Base-by-base conservation (phyloP, 1,139 yeast genomes). In the Tardiomyces blankii region DNA sequence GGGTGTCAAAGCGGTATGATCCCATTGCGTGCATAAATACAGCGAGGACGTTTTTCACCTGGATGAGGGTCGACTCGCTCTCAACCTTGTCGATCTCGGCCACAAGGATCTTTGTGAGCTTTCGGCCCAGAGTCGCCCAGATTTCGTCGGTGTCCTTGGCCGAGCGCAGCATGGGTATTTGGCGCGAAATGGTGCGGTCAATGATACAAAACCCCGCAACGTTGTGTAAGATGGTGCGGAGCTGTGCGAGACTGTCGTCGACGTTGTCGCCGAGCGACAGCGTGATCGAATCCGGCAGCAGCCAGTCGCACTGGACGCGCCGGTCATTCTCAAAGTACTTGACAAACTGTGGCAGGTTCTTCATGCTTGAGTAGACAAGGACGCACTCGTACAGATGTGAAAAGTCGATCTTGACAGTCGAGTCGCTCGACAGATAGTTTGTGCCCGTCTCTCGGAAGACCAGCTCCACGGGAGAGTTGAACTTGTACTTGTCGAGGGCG, bases 381-480 rank as follows among this genome's bases (percentile, higher is more conserved):
- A 86, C 77, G 5, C 94, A 82, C 63, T 91, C 96, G 61, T 78
- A 85, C 21, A 91, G 69, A 12, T 88, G 82, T 14, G 80, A 74
- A 45, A 88, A 64, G 48, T 81, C 80, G 30, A 83, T 70, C 18
- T 69, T 68, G 23, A 78, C 61, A 12, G 64, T 61, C 9, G 66
- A 63, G 48, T 75, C 77, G 5, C 69, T 52, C n/a, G 35, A 30
- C 39, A 62, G 48, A 41, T 54, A 63, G 40, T 66, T 60, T n/a
- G 57, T 61, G 19, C 68, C 64, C 0, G 82, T 73, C 48, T 78
- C 80, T 54, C 94, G 69, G 61, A 83, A 70, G 4, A 88, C 77
- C 13, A 79, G 64, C 62, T 89, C 97, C 7, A 88, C 86, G 0
- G 95, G 87, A 0, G 96, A 84, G 60, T 88, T 88, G 51, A 89